Base-by-base conservation (phyloP, 805 yeast species). In the Cyberlindnera amylophila region DNA sequence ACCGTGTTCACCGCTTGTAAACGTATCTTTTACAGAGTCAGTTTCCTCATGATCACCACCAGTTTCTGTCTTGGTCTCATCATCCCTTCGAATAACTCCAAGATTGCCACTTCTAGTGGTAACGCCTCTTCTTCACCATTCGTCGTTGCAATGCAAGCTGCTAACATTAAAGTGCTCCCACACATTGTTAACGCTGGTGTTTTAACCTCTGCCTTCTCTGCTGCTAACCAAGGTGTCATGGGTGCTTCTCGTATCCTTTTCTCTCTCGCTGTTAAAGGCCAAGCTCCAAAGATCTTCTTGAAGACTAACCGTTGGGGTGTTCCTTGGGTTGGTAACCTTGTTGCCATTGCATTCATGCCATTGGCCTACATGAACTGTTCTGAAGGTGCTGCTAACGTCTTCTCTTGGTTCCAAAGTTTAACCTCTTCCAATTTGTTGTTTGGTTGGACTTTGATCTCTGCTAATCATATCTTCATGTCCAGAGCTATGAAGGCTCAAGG, bases 1-100 rank as follows among this genome's bases (percentile, higher is more conserved):
- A 72, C 72, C 32, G 67, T 81, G 35, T 79, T 80, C 26, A 77
- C 75, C 51, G 84, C 85, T 14, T 73, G 82, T 32, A 68, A 64
- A 39, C 46, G 63, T 44, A 55, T 63, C 4, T 54, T 65, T 21
- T 51, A 34, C 44, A 46, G 70, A 36, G 57, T 60, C 12, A 49
- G 58, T 15, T 17, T 45, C 18, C 45, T 64, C 43, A 65, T 65
- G 51, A 16, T 63, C 27, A 11, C 46, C 2, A 44, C 66, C 21
- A 60, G 57, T 5, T 64, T 64, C 38, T 57, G 57, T 26, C 48
- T 66, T 17, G 58, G 65, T 3, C 41, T 65, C 46, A 58, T 65
- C 45, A 59, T 64, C 29, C 51, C 68, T 9, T 55, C 55, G 26
- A 54, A 60, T 26, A 60, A 65, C 38, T 30, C 35, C 7, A 32